Percentiles rank a stretch among this genome's conserved stretches.
Conservation (phyloP, 192 early-diverging fungal species). For the Backusella circina region DNA sequence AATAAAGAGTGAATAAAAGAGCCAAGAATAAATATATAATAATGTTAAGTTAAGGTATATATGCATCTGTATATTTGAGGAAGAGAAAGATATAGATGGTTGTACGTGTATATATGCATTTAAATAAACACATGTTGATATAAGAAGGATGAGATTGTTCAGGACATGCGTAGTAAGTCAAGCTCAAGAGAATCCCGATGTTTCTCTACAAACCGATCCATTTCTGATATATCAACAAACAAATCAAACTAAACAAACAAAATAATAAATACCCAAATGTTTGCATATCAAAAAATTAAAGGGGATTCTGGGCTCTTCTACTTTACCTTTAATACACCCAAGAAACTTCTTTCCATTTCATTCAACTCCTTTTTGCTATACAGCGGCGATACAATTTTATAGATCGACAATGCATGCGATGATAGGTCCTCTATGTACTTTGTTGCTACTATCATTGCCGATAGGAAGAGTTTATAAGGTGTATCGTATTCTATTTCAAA, state of each 20-base stretch:
- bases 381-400: conserved; percentile 24
- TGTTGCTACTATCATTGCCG: conserved; percentile 29
- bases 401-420: conserved; percentile 20
- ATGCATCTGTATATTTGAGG: background rate
- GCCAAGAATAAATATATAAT: background rate
- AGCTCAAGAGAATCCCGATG: conserved; percentile 21
- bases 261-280: background rate
- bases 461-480: conserved; percentile 32
- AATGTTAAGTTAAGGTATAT: background rate
- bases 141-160: background rate
- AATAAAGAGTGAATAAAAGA: background rate
- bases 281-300: background rate
- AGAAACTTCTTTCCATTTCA: conserved; percentile 34
- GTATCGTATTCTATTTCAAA: conserved; percentile 30
- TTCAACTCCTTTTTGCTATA: conserved; percentile 25
- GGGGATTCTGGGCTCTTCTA: background rate
- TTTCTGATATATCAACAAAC: conserved; percentile 26
- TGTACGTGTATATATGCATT: background rate
- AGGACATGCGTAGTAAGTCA: conserved; percentile 7
- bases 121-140: background rate
- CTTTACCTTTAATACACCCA: conserved; percentile 26
- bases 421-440: conserved; percentile 31
- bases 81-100: background rate
- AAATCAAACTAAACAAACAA: conserved; percentile 23
- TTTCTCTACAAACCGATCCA: conserved; percentile 22